Base-by-base conservation (phyloP, 192 early-diverging fungal species). In the Coemansia sp. region DNA sequence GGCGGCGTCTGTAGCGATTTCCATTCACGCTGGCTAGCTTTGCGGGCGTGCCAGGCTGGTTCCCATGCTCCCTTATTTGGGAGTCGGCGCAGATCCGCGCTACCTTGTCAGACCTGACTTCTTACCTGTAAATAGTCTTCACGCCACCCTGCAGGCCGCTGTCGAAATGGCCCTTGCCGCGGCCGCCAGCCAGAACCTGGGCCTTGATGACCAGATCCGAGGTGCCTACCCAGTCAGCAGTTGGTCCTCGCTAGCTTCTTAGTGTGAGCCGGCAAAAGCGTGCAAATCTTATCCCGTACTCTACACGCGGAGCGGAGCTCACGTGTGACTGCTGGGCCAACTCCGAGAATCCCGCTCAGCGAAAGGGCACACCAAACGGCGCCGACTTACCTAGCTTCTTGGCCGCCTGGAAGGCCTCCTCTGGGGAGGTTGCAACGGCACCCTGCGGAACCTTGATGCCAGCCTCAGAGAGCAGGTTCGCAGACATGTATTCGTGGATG, bases 401-500 rank as follows among this genome's bases (percentile, higher is more conserved):
- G 31, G 94, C 93, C 26, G 93, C 81, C 27, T 88, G 70, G 79
- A 82, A 93, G 44, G 97, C 97, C 70, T 99, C 88, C 53, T 83
- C 62, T 5, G 92, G 73, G n/a, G 89, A 83, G 54, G 84, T 88
- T 17, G 97, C 97, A 41, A 96, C 94, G 28, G 71, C 65, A 40
- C 97, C 97, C 30, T 83, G 79, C 17, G 97, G 94, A 8, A 87
- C 87, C 63, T 91, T 90, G 74, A 99, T 80, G 43, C 94, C 95
- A 65, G 95, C 95, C 65, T 90, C 79, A 38, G 85, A 71, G 60
- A 99, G 83, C 26, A 99, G 82, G 32, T 91, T 89, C 78, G 94
- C 92, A 17, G 94, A 97, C 56, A 89, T 74, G 82, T 99, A 89
- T 81, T 99, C 97, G 76, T 99, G 97, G 65, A 99, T 96, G 53